These are phyloP conservation scores for Saccharomyces paradoxus DNA, from an alignment of 805 yeast species.

Conservation along the genomic window DNA sequence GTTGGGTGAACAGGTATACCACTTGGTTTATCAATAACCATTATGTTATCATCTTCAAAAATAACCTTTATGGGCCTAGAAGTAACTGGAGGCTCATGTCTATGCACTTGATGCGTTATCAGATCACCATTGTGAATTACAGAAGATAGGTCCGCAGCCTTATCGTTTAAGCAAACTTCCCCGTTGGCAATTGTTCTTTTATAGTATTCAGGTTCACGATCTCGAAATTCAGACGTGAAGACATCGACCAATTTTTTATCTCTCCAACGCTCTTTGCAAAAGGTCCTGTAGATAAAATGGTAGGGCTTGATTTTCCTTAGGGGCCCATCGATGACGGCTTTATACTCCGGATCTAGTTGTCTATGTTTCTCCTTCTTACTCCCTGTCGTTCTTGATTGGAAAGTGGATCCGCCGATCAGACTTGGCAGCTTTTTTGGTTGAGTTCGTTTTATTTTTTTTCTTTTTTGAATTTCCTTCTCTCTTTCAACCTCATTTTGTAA, in stretches of 20 bases:
- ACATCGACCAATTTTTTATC: slow-evolving; percentile 74
- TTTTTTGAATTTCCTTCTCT: slow-evolving; percentile 9
- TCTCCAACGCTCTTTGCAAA: slow-evolving; percentile 86
- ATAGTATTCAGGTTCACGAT: slow-evolving; percentile 62
- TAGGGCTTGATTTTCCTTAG: slow-evolving; percentile 75
- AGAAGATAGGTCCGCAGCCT: slow-evolving; percentile 55
- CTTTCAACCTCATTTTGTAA: slow-evolving; percentile 9
- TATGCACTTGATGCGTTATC: slow-evolving; percentile 66
- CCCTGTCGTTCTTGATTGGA: slow-evolving; percentile 3
- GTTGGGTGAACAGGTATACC: slow-evolving; percentile 96
- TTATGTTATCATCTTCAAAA: slow-evolving; percentile 59
- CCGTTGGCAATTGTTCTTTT: slow-evolving; percentile 48
- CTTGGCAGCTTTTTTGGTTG: slow-evolving; percentile 2
- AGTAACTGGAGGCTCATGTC: slow-evolving; percentile 84
- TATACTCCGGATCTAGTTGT: slow-evolving; percentile 52
- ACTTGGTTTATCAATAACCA: slow-evolving; percentile 86
- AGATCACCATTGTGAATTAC: slow-evolving; percentile 73
- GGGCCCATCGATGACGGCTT: slow-evolving; percentile 49
- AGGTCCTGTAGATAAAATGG: slow-evolving; percentile 79
- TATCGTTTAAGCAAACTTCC: slow-evolving; percentile 59
- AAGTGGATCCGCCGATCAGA: neutral
- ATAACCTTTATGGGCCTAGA: slow-evolving; percentile 51
- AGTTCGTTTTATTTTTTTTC: slow-evolving; percentile 5
- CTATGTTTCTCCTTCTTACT: slow-evolving; percentile 36
- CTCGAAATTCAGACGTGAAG: slow-evolving; percentile 76